phyloP scores from a whole-genome alignment of 2,329 filamentous ascomycete species.

The Knoxdaviesia capensis region DNA sequence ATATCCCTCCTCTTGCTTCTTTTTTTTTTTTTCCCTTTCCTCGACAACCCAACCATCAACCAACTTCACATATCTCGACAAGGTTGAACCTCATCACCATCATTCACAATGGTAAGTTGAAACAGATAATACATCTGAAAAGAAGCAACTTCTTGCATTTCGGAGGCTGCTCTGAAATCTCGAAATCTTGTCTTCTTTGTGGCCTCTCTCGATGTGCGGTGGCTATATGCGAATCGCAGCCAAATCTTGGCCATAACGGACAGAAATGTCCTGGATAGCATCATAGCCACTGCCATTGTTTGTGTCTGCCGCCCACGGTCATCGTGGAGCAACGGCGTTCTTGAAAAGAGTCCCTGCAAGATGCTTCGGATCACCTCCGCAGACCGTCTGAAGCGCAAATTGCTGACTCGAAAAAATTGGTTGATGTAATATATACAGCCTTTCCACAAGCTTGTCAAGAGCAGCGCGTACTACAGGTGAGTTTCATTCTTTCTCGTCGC shows the following conservation, averaged over 20 bases:
- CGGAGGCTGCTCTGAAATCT: too few relatives aligned
- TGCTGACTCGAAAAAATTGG: slow-evolving; percentile 75
- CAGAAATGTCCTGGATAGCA: slow-evolving; percentile 20
- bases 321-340: too few relatives aligned
- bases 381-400: slow-evolving; percentile 84
- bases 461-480: slow-evolving; percentile 96
- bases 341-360: slow-evolving; percentile 63
- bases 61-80: slow-evolving; percentile 4
- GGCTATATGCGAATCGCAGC: too few relatives aligned
- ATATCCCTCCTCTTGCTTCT: too few relatives aligned
- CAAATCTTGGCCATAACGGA: too few relatives aligned
- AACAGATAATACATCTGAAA: too few relatives aligned
- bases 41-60: background rate
- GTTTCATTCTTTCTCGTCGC: slow-evolving; percentile 13
- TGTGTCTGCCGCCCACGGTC: too few relatives aligned
- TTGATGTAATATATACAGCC: slow-evolving; percentile 27
- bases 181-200: too few relatives aligned
- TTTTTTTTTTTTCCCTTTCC: too few relatives aligned
- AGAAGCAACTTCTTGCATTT: too few relatives aligned
- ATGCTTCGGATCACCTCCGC: slow-evolving; percentile 60
- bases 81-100: slow-evolving; percentile 11
- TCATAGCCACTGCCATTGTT: too few relatives aligned
- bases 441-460: slow-evolving; percentile 94
- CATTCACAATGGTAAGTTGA: slow-evolving; percentile 47
- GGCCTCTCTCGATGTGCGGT: too few relatives aligned